Evolutionary conservation across 495 filamentous ascomycete species (phyloP).

Genomic region (Podospora tetraspora): DNA sequence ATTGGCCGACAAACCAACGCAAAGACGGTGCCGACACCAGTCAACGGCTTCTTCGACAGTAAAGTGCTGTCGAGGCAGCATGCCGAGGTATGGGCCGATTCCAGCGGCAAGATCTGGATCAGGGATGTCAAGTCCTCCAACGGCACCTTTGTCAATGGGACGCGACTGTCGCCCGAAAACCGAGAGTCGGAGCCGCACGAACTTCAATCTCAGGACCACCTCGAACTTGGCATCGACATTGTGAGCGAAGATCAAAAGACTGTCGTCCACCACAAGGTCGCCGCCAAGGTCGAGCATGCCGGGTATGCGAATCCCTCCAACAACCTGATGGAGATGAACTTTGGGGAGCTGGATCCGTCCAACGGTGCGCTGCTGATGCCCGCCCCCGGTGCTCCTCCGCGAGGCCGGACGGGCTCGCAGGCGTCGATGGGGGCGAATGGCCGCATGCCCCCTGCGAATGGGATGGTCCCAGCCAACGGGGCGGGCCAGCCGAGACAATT

Average conservation of each 20-base stretch:
- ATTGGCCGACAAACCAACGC: constrained; percentile 96
- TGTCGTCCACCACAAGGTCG: constrained; percentile 96
- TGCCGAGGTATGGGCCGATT: constrained; percentile 92
- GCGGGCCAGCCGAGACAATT: constrained; percentile 46
- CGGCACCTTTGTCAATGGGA: constrained; percentile 95
- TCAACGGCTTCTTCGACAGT: constrained; percentile 95
- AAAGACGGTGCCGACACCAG: constrained; percentile 82
- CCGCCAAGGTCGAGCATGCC: constrained; percentile 91
- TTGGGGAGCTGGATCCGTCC: constrained; percentile 77
- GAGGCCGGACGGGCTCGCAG: constrained; percentile 69
- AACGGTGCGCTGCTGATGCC: constrained; percentile 62
- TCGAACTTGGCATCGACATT: constrained; percentile 96
- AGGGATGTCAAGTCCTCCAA: constrained; percentile 97
- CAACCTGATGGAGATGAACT: constrained; percentile 79
- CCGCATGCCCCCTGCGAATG: constrained; percentile 50
- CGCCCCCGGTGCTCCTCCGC: constrained; percentile 43
- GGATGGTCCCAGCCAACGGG: constrained; percentile 53
- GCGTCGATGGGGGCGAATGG: constrained; percentile 57
- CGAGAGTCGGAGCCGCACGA: constrained; percentile 93
- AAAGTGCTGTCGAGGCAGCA: constrained; percentile 96
- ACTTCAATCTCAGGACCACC: constrained; percentile 75
- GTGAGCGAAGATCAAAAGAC: constrained; percentile 98
- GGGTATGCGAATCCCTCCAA: constrained; percentile 63
- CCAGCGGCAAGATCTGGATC: constrained; percentile 87
- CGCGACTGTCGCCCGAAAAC: constrained; percentile 83